Evolutionary conservation across 2,329 filamentous ascomycete genomes (phyloP), one percentile per base, ranked within the genome.

Genomic region (Cercospora brassicicola): DNA sequence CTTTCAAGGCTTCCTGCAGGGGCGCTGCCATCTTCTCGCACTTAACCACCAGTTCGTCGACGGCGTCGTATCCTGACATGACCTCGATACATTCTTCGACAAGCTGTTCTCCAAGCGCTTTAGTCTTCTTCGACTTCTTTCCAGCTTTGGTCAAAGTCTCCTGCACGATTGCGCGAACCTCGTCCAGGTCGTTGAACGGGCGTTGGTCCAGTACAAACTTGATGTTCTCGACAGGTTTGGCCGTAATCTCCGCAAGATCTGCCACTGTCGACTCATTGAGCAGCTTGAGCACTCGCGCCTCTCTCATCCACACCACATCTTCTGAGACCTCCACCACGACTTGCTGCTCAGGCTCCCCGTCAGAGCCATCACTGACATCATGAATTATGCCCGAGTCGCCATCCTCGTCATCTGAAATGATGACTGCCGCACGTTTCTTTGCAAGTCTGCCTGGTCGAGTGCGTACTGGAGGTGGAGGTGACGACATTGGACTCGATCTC

Each of bases 161-260:
- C 71, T 72, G 79, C 20, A 88, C 87, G 23, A 97, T 87, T 9
- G 83, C 84, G 61, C 89, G 86, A 7, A 94, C 89, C 15, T 88
- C 85, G 11, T 87, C 84, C 5, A 97, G 80, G 55, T 81, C 84
- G 3, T 77, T 78, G 77, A 96, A 98, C 0, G 94, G 94, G 9
- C 92, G 89, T 69, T 91, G 86, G 1, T 87, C 86, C 10, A 96
- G 82, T 65, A 98, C 85, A 13, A 88, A 80, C 53, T 89, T 84
- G 1, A 94, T 89, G 57, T 89, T 85, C 5, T 89, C 87, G 72
- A 90, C 86, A 39, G 90, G 89, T 68, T 91, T 88, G 33, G 89
- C 89, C 0, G 92, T 92, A 69, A 97, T 89, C 73, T 96, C 94
- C 1, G 91, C 88, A 51, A 99, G 86, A 66, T 94, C 92, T 39